These are phyloP conservation scores for Septoria petroselini DNA, from an alignment of 2,329 filamentous ascomycete genomes.

Conservation along the genomic window DNA sequence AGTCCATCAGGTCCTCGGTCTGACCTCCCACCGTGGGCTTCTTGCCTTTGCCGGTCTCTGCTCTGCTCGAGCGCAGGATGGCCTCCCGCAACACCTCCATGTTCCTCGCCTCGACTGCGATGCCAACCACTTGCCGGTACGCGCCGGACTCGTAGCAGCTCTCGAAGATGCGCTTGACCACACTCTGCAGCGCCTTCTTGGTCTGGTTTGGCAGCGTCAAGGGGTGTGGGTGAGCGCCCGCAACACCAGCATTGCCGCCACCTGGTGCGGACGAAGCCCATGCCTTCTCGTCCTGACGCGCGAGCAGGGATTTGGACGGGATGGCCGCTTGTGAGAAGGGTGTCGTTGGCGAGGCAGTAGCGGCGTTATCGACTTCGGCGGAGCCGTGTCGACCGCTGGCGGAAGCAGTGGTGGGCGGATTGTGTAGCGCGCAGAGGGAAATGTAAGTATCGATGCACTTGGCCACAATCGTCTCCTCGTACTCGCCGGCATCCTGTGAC, in stretches of 20 bases:
- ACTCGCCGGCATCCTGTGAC: conserved; percentile 77
- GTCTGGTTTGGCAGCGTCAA: conserved; percentile 70
- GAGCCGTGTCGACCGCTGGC: conserved; percentile 52
- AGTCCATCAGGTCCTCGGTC: conserved; percentile 94
- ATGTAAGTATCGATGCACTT: conserved; percentile 99
- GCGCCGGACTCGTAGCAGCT: conserved; percentile 80
- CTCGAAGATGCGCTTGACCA: conserved; percentile 89
- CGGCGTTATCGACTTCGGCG: conserved; percentile 52
- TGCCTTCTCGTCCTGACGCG: conserved; percentile 68
- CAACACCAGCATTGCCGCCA: conserved; percentile 54
- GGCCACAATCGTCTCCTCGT: conserved; percentile 96
- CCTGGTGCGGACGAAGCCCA: conserved; percentile 56
- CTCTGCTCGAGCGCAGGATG: conserved; percentile 83
- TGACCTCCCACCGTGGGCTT: conserved; percentile 55
- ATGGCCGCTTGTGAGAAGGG: conserved; percentile 92
- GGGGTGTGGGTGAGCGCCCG: conserved; percentile 54
- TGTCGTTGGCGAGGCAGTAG: conserved; percentile 77
- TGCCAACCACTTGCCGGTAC: conserved; percentile 94
- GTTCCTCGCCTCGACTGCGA: conserved; percentile 91
- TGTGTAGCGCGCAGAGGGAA: conserved; percentile 64
- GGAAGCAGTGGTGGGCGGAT: conserved; percentile 44
- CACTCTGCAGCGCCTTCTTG: conserved; percentile 72
- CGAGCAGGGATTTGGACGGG: conserved; percentile 92
- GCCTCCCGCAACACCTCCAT: conserved; percentile 80
- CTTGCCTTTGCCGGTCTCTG: conserved; percentile 67